These are phyloP conservation scores for Conringia planisiliqua DNA, from an alignment of 345 rosid species.

Conservation along the genomic window DNA sequence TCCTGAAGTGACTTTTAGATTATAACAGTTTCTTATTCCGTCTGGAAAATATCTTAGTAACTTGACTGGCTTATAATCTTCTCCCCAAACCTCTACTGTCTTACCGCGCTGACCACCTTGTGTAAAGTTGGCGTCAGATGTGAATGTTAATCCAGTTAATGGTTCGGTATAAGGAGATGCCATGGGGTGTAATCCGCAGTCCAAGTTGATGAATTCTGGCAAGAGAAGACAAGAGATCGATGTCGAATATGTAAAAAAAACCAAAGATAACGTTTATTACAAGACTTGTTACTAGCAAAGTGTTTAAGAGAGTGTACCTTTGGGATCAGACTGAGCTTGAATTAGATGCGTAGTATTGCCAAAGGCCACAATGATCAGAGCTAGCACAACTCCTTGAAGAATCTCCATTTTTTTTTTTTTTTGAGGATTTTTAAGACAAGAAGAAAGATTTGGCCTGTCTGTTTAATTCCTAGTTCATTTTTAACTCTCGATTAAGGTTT, in stretches of 20 bases:
- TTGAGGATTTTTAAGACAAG: background rate
- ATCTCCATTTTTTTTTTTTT: conserved; percentile 2
- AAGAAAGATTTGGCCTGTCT: conserved; percentile 6
- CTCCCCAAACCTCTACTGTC: background rate
- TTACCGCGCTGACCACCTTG: conserved; percentile 29
- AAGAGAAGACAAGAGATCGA: background rate
- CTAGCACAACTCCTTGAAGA: conserved; percentile 1
- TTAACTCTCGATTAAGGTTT: conserved; percentile 16
- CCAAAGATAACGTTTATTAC: background rate
- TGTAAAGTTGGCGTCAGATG: conserved; percentile 36
- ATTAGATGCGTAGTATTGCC: background rate
- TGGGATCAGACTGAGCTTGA: conserved; percentile 32
- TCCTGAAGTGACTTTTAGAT: background rate
- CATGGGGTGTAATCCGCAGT: conserved; percentile 35
- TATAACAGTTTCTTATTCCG: conserved; percentile 44
- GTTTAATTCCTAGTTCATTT: background rate
- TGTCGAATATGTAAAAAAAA: background rate
- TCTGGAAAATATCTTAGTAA: conserved; percentile 39
- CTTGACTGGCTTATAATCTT: background rate
- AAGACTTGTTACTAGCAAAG: too few relatives aligned
- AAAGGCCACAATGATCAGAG: conserved; percentile 14
- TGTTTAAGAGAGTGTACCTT: background rate
- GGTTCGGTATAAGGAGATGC: conserved; percentile 26
- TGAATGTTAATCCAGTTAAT: conserved; percentile 19
- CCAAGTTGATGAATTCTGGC: conserved; percentile 46